A percentile compares a stretch with the other conserved stretches of the same genome.
These are phyloP conservation scores for Annulohypoxylon truncatum DNA, from an alignment of 2,329 filamentous ascomycete genomes.

Conservation along the genomic window DNA sequence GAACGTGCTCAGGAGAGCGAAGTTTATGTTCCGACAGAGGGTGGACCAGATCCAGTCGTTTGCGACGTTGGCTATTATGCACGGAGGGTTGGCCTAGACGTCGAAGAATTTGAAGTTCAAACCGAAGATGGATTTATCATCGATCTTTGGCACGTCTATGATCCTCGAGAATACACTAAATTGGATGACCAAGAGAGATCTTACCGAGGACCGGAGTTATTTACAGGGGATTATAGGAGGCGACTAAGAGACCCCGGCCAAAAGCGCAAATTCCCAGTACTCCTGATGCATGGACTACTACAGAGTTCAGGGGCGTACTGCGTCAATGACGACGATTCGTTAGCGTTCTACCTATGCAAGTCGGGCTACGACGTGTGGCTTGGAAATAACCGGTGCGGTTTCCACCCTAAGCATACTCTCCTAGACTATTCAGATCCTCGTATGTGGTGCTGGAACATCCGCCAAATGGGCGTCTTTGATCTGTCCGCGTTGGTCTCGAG, in stretches of 20 bases:
- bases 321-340: constrained; percentile 86
- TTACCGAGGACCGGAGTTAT: constrained; percentile 71
- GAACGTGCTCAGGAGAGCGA: constrained; percentile 57
- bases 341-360: constrained; percentile 93
- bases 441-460: constrained; percentile 98
- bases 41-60: constrained; percentile 80
- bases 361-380: constrained; percentile 95
- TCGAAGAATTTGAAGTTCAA: constrained; percentile 84
- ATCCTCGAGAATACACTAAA: constrained; percentile 77
- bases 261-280: constrained; percentile 79
- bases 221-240: constrained; percentile 59
- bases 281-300: constrained; percentile 88
- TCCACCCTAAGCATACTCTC: constrained; percentile 78
- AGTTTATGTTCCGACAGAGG: constrained; percentile 80
- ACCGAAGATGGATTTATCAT: constrained; percentile 96
- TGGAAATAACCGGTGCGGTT: constrained; percentile 92
- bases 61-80: constrained; percentile 90
- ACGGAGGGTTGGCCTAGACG: constrained; percentile 84
- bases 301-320: constrained; percentile 92
- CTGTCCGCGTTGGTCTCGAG: constrained; percentile 83
- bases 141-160: constrained; percentile 88
- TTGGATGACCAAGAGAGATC: constrained; percentile 61
- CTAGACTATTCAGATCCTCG: constrained; percentile 81
- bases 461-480: constrained; percentile 92
- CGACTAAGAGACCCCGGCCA: constrained; percentile 53